phyloP scores from a whole-genome alignment of 2,329 filamentous ascomycete species.

The Colletotrichum sp. region DNA sequence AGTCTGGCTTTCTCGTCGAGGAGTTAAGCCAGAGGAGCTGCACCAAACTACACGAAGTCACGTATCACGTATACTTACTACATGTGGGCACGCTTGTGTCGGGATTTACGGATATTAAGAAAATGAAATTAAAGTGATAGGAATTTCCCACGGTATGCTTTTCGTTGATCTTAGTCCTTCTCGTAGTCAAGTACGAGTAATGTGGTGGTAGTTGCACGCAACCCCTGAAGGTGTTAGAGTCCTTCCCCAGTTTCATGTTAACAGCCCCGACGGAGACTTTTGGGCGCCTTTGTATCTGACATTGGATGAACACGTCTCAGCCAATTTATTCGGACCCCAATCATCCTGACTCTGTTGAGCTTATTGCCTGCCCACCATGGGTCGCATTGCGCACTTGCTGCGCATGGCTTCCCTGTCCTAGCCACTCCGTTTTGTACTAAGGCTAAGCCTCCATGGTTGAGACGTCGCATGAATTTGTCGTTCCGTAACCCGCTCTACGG shows the following conservation, averaged over 20 bases:
- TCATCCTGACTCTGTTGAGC: not conserved
- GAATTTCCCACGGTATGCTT: not conserved
- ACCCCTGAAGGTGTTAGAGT: not conserved
- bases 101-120: not conserved
- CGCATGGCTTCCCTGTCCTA: not conserved
- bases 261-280: not conserved
- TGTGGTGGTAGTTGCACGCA: not conserved
- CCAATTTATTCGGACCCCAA: not conserved
- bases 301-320: not conserved
- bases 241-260: not conserved
- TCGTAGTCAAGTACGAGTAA: not conserved
- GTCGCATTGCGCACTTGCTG: not conserved
- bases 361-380: not conserved
- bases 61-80: not conserved
- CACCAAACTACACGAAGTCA: not conserved
- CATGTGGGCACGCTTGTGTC: not conserved
- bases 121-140: not conserved
- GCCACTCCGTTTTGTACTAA: not conserved
- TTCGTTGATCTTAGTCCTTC: not conserved
- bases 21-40: not conserved
- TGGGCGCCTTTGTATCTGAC: too few species aligned
- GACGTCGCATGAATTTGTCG: too few species aligned
- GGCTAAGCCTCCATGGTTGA: too few species aligned
- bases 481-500: too few species aligned
- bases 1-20: not conserved